Percentiles rank a stretch among this genome's conserved stretches.
Conservation (phyloP, 768 basidiomycete species). For the Austroboletus festivus region DNA sequence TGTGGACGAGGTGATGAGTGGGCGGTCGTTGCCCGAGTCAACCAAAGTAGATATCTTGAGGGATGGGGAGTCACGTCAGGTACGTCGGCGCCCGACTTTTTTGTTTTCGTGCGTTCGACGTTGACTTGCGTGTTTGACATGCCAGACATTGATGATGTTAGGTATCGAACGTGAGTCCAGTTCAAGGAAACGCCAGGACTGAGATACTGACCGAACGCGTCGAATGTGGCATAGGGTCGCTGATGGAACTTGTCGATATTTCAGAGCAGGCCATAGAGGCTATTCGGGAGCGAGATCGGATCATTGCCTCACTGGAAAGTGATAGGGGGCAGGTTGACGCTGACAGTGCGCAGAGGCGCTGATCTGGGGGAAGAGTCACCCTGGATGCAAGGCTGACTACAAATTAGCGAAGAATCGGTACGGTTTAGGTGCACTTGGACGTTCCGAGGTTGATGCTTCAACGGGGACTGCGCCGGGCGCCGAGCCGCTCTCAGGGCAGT, state of each 20-base stretch:
- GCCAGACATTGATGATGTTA: conserved; percentile 41
- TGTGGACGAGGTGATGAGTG: conserved; percentile 40
- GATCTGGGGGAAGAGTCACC: too few relatives aligned
- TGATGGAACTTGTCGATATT: conserved; percentile 31
- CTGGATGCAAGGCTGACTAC: too few relatives aligned
- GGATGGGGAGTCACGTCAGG: conserved; percentile 42
- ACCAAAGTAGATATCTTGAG: conserved; percentile 41
- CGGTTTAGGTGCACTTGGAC: too few relatives aligned
- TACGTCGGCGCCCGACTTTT: conserved; percentile 18
- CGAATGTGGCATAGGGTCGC: conserved; percentile 23
- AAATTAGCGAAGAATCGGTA: too few relatives aligned
- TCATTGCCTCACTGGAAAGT: conserved; percentile 10
- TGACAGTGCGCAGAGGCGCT: too few relatives aligned
- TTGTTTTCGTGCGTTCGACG: background rate
- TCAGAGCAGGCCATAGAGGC: conserved; percentile 34
- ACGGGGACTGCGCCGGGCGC: too few relatives aligned
- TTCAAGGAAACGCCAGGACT: background rate
- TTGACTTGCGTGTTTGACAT: too few relatives aligned
- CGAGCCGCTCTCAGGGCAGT: too few relatives aligned
- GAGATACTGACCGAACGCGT: background rate
- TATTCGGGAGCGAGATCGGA: conserved; percentile 30
- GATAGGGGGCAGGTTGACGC: conserved; percentile 10
- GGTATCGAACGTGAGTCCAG: conserved; percentile 46
- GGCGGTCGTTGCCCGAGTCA: conserved; percentile 30
- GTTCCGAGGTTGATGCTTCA: too few relatives aligned